A percentile compares a stretch with the other conserved stretches of the same genome.
Evolutionary conservation across 768 basidiomycete genomes (phyloP).

Genomic region (Auriscalpium microsporum): DNA sequence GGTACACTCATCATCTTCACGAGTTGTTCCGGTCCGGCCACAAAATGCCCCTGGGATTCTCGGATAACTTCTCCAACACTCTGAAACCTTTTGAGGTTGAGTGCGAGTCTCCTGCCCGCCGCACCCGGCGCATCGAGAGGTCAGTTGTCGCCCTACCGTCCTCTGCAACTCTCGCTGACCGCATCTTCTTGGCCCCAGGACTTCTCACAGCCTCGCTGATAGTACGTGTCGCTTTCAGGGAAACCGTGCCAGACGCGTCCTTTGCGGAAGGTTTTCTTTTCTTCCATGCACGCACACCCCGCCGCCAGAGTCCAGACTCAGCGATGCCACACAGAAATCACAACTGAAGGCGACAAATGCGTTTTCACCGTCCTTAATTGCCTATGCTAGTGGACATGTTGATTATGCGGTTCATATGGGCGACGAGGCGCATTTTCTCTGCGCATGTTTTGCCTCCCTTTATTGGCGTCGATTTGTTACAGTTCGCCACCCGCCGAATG

Average conservation of each 20-base stretch:
- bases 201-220: background rate
- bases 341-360: conserved; percentile 55
- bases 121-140: no score
- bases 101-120: no score
- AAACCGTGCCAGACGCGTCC: conserved; percentile 67
- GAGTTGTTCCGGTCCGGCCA: no score
- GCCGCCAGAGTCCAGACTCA: conserved; percentile 25
- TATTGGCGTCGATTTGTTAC: no score
- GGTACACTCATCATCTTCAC: no score
- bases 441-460: no score
- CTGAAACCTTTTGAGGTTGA: no score
- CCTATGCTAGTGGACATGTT: conserved; percentile 52
- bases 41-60: no score
- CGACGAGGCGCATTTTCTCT: background rate
- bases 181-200: no score
- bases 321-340: conserved; percentile 37
- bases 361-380: conserved; percentile 60
- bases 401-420: conserved; percentile 20
- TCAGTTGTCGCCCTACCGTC: no score
- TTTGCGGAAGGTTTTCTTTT: conserved; percentile 51
- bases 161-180: no score
- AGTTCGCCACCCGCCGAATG: conserved; percentile 16
- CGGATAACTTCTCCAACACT: no score
- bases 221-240: conserved; percentile 28
- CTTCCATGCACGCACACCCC: conserved; percentile 50